Percentiles rank a stretch among this genome's conserved stretches.
Evolutionary conservation across 306 rosid genomes (phyloP).

Genomic region (Vigna radiata): DNA sequence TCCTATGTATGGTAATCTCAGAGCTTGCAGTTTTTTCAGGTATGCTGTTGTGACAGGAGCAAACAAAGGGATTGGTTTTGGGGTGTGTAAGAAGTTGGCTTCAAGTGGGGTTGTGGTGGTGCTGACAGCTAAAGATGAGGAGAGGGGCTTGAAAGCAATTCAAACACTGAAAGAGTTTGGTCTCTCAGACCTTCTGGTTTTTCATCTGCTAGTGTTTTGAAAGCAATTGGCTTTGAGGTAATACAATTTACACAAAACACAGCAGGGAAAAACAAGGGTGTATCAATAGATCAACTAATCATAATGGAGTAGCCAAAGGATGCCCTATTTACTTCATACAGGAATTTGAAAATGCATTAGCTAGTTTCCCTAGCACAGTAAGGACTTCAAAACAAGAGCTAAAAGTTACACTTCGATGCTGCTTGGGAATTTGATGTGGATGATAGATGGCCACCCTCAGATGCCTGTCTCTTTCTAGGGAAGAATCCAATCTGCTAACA

Average conservation of each 20-base stretch:
- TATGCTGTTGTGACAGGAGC: no score
- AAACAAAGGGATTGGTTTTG: no score
- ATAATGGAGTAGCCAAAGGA: slow-evolving; percentile 27
- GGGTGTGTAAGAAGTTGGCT: no score
- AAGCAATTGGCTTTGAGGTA: slow-evolving; percentile 22
- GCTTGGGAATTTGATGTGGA: background rate
- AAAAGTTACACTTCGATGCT: background rate
- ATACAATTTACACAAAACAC: slow-evolving; percentile 19
- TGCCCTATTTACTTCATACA: slow-evolving; percentile 38
- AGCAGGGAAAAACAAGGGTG: no score
- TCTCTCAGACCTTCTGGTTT: no score
- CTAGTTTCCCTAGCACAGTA: slow-evolving; percentile 23
- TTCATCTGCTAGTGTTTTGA: no score
- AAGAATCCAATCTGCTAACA: background rate
- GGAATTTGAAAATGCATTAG: slow-evolving; percentile 21
- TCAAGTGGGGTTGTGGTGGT: no score
- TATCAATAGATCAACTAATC: slow-evolving; percentile 34
- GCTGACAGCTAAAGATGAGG: no score
- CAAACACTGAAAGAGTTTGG: no score
- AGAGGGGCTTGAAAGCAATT: no score
- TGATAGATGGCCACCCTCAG: background rate
- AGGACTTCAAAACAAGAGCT: slow-evolving; percentile 8
- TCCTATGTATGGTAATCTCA: no score
- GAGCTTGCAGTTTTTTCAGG: no score
- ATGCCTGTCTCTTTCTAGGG: background rate